These are phyloP conservation scores for Trichophyton equinum DNA, from an alignment of 2,329 filamentous ascomycete species.

Conservation along the genomic window DNA sequence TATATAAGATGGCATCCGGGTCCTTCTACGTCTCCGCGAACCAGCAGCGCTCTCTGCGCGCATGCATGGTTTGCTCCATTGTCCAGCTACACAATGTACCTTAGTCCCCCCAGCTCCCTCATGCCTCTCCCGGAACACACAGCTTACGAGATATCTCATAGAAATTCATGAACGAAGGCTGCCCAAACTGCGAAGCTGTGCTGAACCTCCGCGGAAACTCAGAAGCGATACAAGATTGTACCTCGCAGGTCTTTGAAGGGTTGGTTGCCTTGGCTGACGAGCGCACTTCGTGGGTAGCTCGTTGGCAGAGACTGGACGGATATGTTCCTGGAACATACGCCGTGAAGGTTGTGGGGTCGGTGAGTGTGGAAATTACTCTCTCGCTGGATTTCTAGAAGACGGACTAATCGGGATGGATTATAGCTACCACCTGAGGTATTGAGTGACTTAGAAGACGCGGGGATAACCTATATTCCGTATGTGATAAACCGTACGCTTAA, in stretches of 20 bases:
- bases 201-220: slow-evolving; percentile 66
- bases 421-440: slow-evolving; percentile 47
- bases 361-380: slow-evolving; percentile 24
- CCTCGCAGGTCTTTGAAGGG: slow-evolving; percentile 90
- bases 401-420: slow-evolving; percentile 27
- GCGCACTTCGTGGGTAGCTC: slow-evolving; percentile 82
- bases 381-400: background rate
- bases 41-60: slow-evolving; percentile 77
- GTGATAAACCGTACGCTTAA: slow-evolving; percentile 14
- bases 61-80: slow-evolving; percentile 97
- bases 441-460: slow-evolving; percentile 44
- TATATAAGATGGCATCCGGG: background rate
- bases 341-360: slow-evolving; percentile 78
- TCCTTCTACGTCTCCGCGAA: slow-evolving; percentile 55
- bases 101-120: slow-evolving; percentile 6
- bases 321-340: slow-evolving; percentile 88
- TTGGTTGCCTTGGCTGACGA: slow-evolving; percentile 76
- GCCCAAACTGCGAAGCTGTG: slow-evolving; percentile 92
- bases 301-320: slow-evolving; percentile 81
- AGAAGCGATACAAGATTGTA: slow-evolving; percentile 83
- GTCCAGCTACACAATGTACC: slow-evolving; percentile 65
- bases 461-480: slow-evolving; percentile 49
- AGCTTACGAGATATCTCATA: slow-evolving; percentile 25
- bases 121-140: slow-evolving; percentile 12
- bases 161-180: slow-evolving; percentile 78